Evolutionary conservation across 495 filamentous ascomycete genomes (phyloP).

Genomic region (Penicillium antarcticum): DNA sequence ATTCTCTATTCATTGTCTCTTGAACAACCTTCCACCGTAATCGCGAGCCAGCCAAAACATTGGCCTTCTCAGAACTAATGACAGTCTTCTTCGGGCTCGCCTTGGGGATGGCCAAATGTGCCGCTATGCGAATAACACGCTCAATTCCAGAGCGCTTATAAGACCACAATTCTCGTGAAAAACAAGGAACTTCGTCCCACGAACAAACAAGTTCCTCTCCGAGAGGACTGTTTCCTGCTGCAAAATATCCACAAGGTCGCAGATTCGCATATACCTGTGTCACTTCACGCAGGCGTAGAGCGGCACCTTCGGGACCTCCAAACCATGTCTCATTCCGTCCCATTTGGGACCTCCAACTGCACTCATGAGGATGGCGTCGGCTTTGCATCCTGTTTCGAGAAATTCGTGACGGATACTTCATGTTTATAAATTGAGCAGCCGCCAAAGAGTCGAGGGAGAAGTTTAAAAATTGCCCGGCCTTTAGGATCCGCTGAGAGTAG

Average conservation of each 20-base stretch:
- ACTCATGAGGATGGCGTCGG: constrained; percentile 39
- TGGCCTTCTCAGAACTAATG: constrained; percentile 84
- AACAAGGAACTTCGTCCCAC: constrained; percentile 71
- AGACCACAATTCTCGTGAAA: constrained; percentile 92
- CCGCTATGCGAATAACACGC: constrained; percentile 77
- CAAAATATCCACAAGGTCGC: constrained; percentile 80
- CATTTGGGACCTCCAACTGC: constrained; percentile 32
- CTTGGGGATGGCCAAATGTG: constrained; percentile 80
- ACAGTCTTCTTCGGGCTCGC: constrained; percentile 78
- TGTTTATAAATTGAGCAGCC: constrained; percentile 26
- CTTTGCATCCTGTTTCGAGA: constrained; percentile 24
- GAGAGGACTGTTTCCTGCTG: constrained; percentile 85
- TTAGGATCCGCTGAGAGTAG: constrained; percentile 10
- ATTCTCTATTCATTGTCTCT: constrained; percentile 67
- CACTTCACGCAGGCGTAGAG: constrained; percentile 33
- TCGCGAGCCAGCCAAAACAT: constrained; percentile 93
- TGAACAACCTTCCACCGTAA: constrained; percentile 72
- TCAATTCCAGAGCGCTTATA: constrained; percentile 86
- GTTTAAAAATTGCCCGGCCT: constrained; percentile 17
- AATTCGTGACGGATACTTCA: constrained; percentile 32
- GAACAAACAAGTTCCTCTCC: constrained; percentile 50
- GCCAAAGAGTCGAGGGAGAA: constrained; percentile 26
- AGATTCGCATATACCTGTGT: constrained; percentile 83
- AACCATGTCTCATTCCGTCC: constrained; percentile 1
- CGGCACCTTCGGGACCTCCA: constrained; percentile 34